These are phyloP conservation scores for Omphalotus guepiniiformis DNA, from an alignment of 768 basidiomycete species.

Conservation along the genomic window DNA sequence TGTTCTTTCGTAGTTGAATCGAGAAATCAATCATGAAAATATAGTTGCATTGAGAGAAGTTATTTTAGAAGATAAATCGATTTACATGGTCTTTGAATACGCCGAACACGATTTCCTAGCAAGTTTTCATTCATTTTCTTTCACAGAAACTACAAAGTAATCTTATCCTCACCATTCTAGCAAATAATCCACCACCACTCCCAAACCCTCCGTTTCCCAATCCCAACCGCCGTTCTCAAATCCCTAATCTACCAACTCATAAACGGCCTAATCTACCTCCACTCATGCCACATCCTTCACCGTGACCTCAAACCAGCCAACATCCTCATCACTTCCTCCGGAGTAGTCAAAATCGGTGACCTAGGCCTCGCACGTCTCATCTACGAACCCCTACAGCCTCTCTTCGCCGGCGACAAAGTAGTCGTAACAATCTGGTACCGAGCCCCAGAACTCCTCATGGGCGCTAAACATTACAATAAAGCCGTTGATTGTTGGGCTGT, in stretches of 20 bases:
- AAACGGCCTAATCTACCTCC: conserved; percentile 92
- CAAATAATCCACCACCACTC: conserved; percentile 99
- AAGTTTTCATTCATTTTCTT: conserved; percentile 23
- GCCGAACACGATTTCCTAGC: conserved; percentile 98
- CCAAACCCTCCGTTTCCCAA: conserved; percentile 75
- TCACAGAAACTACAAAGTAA: neutral
- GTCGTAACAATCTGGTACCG: conserved; percentile 99
- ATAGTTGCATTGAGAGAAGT: conserved; percentile 90
- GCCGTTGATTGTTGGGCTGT: conserved; percentile 98
- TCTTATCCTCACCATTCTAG: conserved; percentile 46
- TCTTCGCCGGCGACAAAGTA: conserved; percentile 95
- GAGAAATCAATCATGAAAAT: conserved; percentile 89
- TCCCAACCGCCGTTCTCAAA: conserved; percentile 79
- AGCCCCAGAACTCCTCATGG: conserved; percentile 92
- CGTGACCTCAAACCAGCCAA: conserved; percentile 99
- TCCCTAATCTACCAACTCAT: conserved; percentile 92
- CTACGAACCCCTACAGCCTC: conserved; percentile 85
- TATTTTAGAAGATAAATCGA: conserved; percentile 95
- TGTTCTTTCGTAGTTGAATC: conserved; percentile 69
- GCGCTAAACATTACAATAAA: conserved; percentile 96
- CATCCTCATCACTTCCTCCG: conserved; percentile 86
- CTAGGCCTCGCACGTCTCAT: conserved; percentile 90
- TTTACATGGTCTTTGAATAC: conserved; percentile 99
- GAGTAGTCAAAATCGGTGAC: conserved; percentile 98
- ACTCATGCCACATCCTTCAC: conserved; percentile 91